Percentiles rank a stretch among this genome's conserved stretches.
Evolutionary conservation across 108 stramenopile genomes (phyloP).

Genomic region (Cyclotella cryptica): DNA sequence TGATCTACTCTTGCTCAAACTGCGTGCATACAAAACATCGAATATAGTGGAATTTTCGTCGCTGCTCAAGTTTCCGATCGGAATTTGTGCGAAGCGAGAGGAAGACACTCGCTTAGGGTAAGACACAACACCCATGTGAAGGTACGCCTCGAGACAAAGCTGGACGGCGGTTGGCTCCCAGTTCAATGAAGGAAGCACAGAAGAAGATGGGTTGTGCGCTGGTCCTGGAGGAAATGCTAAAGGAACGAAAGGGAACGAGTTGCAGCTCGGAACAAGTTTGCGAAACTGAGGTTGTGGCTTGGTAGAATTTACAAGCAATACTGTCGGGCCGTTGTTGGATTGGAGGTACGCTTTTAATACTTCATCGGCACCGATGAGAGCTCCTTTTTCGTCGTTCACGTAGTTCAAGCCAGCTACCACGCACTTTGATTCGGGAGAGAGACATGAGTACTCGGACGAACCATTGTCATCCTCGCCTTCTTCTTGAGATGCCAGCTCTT

Average conservation of each 20-base stretch:
- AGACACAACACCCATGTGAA: conserved; percentile 83
- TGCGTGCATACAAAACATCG: conserved; percentile 85
- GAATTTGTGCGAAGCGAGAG: conserved; percentile 90
- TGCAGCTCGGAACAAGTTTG: conserved; percentile 73
- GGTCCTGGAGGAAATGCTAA: conserved; percentile 88
- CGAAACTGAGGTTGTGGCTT: conserved; percentile 65
- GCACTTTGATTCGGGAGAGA: conserved; percentile 61
- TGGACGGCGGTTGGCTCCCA: conserved; percentile 94
- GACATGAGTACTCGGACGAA: conserved; percentile 72
- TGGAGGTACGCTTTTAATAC: conserved; percentile 70
- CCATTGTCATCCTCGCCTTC: conserved; percentile 52
- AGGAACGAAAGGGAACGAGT: conserved; percentile 84
- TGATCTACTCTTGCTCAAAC: conserved; percentile 81
- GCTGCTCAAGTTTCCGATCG: conserved; percentile 90
- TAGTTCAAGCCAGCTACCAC: conserved; percentile 63
- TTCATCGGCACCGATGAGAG: conserved; percentile 76
- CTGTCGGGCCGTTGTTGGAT: conserved; percentile 87
- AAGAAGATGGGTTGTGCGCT: conserved; percentile 80
- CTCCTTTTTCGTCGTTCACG: conserved; percentile 66
- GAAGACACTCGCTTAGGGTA: conserved; percentile 83
- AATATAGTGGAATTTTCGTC: conserved; percentile 83
- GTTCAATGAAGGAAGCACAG: conserved; percentile 85
- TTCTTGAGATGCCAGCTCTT: conserved; percentile 45
- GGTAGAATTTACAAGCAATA: conserved; percentile 78
- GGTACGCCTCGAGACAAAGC: conserved; percentile 76